Evolutionary conservation across 108 stramenopile genomes (phyloP), one percentile per base, ranked within the genome.

Genomic region (Cylindrotheca fusiformis): DNA sequence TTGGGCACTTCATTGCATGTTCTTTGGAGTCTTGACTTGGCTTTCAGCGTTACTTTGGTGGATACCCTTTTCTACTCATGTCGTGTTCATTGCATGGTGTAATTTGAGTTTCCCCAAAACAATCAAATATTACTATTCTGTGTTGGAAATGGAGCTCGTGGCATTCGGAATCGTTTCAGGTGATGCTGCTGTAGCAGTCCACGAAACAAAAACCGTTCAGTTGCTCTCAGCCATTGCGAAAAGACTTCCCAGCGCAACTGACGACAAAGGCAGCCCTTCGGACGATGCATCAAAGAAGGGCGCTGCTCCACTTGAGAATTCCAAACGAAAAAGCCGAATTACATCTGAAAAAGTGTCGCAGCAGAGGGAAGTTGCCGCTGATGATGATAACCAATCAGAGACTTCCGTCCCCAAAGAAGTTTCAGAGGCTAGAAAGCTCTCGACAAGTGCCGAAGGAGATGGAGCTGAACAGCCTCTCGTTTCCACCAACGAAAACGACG

Each of bases 21-120:
- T 84, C 27, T 63, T 77, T 14, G 61, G 68, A 20, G 10, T 86
- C 6, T 51, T 89, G 58, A 33, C 58, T 4, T 80, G 64, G 25
- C 73, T 86, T 17, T 55, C 75, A n/a, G 55, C 74, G 0, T 18
- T 93, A 0, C 58, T 93, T 20, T 85, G 82, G 67, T 93, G 88
- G 88, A 69, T 93, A 19, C 91, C 91, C 25, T 74, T 93, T 44
- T 89, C 86, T 19, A 80, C 82, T 22, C 88, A 89, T 60, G 56
- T 51, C 32, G 84, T 64, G 6, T 88, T 86, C 63, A 29, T 85
- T 25, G 52, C 80, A 27, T 93, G 84, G 86, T 74, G 79, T 31
- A 73, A 82, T 49, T 45, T 86, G 30, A 82, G 81, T 51, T 57
- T 84, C 19, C 75, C 83, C 14, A 58, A 68, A 33, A 63, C 72